Percentiles rank a stretch among this genome's conserved stretches.
These are phyloP conservation scores for Mortierella sp. DNA, from an alignment of 371 early-diverging fungal species.

Conservation along the genomic window DNA sequence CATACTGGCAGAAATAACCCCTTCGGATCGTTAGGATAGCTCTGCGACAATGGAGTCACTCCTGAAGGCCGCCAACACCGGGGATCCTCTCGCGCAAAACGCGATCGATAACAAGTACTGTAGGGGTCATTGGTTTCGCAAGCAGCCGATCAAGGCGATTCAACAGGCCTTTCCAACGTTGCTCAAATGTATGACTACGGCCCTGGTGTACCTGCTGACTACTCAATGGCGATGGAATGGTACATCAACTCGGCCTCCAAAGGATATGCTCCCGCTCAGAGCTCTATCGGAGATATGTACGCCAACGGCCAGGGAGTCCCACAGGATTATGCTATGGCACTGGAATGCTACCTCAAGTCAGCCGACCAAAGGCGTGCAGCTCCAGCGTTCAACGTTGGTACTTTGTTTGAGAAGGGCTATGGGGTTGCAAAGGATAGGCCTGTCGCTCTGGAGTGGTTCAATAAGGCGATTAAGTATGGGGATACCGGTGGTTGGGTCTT, in stretches of 20 bases:
- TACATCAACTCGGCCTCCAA: slow-evolving; percentile 65
- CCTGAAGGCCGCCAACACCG: too few species aligned
- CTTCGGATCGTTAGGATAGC: too few species aligned
- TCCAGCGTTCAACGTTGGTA: slow-evolving; percentile 61
- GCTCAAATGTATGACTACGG: slow-evolving; percentile 68
- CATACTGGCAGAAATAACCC: too few species aligned
- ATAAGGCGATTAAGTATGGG: not conserved
- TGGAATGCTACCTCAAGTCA: slow-evolving; percentile 51
- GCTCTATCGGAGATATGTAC: slow-evolving; percentile 63
- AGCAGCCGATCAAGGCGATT: slow-evolving; percentile 60
- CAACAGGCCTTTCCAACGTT: slow-evolving; percentile 58
- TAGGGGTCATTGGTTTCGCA: slow-evolving; percentile 54
- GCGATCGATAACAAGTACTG: too few species aligned
- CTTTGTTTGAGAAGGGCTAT: slow-evolving; percentile 61
- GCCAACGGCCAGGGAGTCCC: slow-evolving; percentile 60
- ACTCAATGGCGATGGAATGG: slow-evolving; percentile 65
- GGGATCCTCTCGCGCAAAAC: too few species aligned
- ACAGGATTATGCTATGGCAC: slow-evolving; percentile 59
- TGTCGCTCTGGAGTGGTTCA: slow-evolving; percentile 8
- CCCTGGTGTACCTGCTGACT: slow-evolving; percentile 62
- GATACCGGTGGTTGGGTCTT: slow-evolving; percentile 48
- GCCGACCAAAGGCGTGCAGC: slow-evolving; percentile 59
- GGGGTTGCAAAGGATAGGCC: slow-evolving; percentile 21
- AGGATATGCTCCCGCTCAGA: slow-evolving; percentile 59
- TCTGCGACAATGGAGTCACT: too few species aligned